Base-by-base conservation (phyloP, 345 rosid genomes). In the Citrus mangshanensis region DNA sequence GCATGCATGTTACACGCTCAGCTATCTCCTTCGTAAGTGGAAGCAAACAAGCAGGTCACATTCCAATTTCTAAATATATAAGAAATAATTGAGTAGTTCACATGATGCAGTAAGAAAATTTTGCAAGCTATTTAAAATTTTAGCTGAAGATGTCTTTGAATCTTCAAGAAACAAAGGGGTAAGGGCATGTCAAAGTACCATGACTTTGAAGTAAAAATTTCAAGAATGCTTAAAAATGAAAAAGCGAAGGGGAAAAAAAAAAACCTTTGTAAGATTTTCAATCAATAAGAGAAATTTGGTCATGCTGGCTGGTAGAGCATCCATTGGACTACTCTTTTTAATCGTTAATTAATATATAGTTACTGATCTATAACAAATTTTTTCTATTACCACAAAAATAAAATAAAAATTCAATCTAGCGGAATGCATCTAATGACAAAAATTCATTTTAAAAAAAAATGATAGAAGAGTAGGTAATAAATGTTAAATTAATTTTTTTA, bases 31-130 rank as follows among this genome's bases (percentile, higher is more conserved):
- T 21, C 4, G 51, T 3, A 25, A 51, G 51, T 65, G 46, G 22
- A 28, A 75, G 34, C 34, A 75, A 22, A 51, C 72, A 65, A 75
- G 4, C 27, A 64, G 37, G 34, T 65, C 78, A 49, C 8, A 13
- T 64, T 64, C 71, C 4, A 14, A 32, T 75, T 75, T 51, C 78
- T 70, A 65, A 75, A 51, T 49, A 7, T 51, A 32, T 1, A 16
- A 19, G 8, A 46, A 75, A 75, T 65, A 75, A 65, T 58, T 65
- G 71, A 75, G 32, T 28, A n/a, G 49, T 32, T 65, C 72, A 32
- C 51, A 74, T 25, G 40, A 21, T 18, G 13, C 5, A 18, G 58
- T 19, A 4, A 54, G 21, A 54, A 54, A 54, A 54, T 54, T 46
- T 54, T 18, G 58, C 22, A 54, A 54, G 19, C 58, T 0, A 4